phyloP scores from a whole-genome alignment of 2,329 filamentous ascomycete genomes.

The Epicoccum nigrum region DNA sequence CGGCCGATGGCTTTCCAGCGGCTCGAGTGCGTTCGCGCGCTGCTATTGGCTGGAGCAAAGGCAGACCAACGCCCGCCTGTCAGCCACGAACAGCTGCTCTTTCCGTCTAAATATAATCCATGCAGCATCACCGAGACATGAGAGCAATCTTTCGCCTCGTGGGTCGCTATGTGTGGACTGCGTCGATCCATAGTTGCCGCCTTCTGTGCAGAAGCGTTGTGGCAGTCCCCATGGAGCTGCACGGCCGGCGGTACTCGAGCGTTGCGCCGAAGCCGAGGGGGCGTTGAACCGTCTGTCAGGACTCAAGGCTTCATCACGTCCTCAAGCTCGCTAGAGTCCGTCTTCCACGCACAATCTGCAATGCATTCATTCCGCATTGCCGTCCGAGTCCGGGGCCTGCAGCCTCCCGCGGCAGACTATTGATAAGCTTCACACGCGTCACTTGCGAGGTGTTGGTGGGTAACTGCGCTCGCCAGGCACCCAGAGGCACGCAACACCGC shows the following conservation, averaged over 20 bases:
- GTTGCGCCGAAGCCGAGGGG: slow-evolving; percentile 12
- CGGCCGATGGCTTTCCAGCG: slow-evolving; percentile 22
- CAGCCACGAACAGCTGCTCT: slow-evolving; percentile 31
- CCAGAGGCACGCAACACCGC: slow-evolving; percentile 10
- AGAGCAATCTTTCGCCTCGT: slow-evolving; percentile 1
- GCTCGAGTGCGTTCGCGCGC: slow-evolving; percentile 13
- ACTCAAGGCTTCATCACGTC: neutral
- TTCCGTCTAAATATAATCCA: slow-evolving; percentile 29
- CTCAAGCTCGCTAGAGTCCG: slow-evolving; percentile 21
- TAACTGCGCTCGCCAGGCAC: neutral
- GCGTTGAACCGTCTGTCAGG: slow-evolving; percentile 14
- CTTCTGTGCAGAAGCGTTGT: neutral
- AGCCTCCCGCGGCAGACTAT: slow-evolving; percentile 24
- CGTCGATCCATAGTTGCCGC: slow-evolving; percentile 8
- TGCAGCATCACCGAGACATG: slow-evolving; percentile 12
- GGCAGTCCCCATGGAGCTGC: neutral
- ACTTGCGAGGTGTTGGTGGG: neutral
- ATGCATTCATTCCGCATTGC: slow-evolving; percentile 26
- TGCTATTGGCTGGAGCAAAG: slow-evolving; percentile 19
- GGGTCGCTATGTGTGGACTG: slow-evolving; percentile 1
- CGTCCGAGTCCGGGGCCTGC: slow-evolving; percentile 14
- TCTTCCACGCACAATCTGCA: slow-evolving; percentile 27
- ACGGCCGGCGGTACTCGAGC: slow-evolving; percentile 13
- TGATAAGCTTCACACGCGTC: slow-evolving; percentile 15
- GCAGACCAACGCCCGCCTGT: slow-evolving; percentile 16